Base-by-base conservation (phyloP, 148 eudicot genomes). In the Dianthus caryophyllus region DNA sequence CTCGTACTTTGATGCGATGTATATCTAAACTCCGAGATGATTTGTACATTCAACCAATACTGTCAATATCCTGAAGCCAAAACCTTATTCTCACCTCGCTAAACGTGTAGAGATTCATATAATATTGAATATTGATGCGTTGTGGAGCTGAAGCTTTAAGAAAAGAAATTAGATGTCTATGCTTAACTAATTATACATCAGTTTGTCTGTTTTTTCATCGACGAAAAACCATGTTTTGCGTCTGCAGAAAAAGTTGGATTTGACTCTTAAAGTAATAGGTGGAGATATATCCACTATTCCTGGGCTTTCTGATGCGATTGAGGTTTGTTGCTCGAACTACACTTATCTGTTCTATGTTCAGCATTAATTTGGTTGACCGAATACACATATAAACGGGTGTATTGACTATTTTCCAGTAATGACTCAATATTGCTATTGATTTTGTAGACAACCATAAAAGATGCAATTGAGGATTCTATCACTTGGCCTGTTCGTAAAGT, bases 401-500 rank as follows among this genome's bases (percentile, higher is more conserved):
- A 16, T 24, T 13, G 17, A 3, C 24, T 55, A 20, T 12, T 20
- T 3, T 62, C 12, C 48, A 20, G 24, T 16, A 22, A n/a, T 47
- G 18, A 21, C 27, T 16, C 16, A 33, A 31, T 5, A 41, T 14
- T 8, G 3, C n/a, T 51, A 20, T 41, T 72, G 48, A 2, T 64
- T 64, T 36, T 78, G 51, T 81, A 94, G 99, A 79, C 81, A 36
- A 94, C 87, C 27, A 94, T 94, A 77, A 80, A 83, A 67, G 90
- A 94, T 71, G 99, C 99, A 30, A 77, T 94, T 73, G 99, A 94
- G 81, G 99, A 94, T 81, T 88, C 99, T 52, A 94, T 90, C 60
- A 90, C 80, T 67, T 94, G 99, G 99, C 99, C 99, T 56, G 97
- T 90, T 66, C 85, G 99, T 67, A 94, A 90, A 79, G 78, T 94